Conservation (phyloP, 2,329 filamentous ascomycete species). For the Emmonsia crescens region DNA sequence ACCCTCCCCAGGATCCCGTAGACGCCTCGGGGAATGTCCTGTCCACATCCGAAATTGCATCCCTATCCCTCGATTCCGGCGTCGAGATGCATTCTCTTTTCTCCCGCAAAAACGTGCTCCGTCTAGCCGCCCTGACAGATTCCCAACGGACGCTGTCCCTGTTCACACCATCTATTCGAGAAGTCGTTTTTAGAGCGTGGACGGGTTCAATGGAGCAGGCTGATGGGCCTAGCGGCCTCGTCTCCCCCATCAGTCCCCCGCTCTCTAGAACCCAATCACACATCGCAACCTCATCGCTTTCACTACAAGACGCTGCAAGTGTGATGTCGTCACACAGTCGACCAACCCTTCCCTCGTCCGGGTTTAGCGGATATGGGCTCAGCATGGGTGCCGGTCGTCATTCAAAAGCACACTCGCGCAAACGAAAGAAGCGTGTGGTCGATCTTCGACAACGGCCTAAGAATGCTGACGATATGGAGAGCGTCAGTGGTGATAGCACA, state of each 20-base stretch:
- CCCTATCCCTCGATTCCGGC: conserved; percentile 66
- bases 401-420: conserved; percentile 37
- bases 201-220: conserved; percentile 63
- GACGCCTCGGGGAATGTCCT: conserved; percentile 69
- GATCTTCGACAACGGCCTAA: conserved; percentile 37
- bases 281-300: conserved; percentile 52
- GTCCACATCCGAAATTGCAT: conserved; percentile 63
- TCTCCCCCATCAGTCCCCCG: conserved; percentile 36
- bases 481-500: conserved; percentile 33
- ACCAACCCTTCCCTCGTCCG: conserved; percentile 24
- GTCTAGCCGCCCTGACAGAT: conserved; percentile 70
- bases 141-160: conserved; percentile 84
- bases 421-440: conserved; percentile 39
- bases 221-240: conserved; percentile 40
- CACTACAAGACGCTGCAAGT: conserved; percentile 62
- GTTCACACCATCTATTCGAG: conserved; percentile 80
- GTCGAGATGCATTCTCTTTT: conserved; percentile 81
- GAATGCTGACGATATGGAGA: conserved; percentile 30
- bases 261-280: conserved; percentile 56
- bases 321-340: conserved; percentile 56
- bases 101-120: conserved; percentile 85
- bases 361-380: conserved; percentile 31
- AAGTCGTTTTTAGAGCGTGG: conserved; percentile 89
- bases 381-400: conserved; percentile 32
- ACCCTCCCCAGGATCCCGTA: conserved; percentile 68